phyloP scores from a whole-genome alignment of 345 rosid genomes.

The Syzygium aromaticum region DNA sequence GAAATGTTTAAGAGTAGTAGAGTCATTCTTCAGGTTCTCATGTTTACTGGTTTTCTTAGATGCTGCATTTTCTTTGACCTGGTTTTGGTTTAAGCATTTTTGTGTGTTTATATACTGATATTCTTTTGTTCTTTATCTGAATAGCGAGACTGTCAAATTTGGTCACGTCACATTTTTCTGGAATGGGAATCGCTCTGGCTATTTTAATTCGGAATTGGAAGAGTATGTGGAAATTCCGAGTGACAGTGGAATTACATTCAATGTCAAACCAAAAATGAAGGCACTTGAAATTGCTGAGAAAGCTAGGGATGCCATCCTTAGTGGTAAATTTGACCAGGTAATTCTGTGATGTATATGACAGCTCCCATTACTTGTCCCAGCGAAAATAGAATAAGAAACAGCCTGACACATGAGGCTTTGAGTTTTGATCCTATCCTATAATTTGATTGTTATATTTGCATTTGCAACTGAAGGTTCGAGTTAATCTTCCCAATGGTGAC shows the following conservation, averaged over 20 bases:
- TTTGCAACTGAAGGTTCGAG: conserved; percentile 49
- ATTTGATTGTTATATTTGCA: background rate
- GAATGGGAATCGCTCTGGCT: conserved; percentile 98
- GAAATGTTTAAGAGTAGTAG: background rate
- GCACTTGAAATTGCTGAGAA: conserved; percentile 82
- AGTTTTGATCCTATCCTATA: background rate
- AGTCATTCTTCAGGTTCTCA: background rate
- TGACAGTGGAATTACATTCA: conserved; percentile 87
- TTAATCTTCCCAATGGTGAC: conserved; percentile 85
- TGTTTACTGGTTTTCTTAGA: background rate
- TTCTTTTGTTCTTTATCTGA: background rate
- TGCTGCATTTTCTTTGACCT: background rate
- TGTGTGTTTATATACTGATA: background rate
- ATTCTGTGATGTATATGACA: background rate
- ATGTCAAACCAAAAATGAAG: conserved; percentile 91
- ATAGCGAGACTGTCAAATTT: conserved; percentile 92
- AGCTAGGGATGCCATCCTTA: conserved; percentile 82
- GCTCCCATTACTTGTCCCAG: background rate
- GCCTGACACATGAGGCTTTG: background rate
- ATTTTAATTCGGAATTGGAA: conserved; percentile 59
- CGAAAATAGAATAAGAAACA: background rate
- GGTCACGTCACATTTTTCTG: conserved; percentile 98
- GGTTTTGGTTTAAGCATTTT: background rate
- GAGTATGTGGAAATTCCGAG: conserved; percentile 93
- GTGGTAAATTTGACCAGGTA: conserved; percentile 85